These are phyloP conservation scores for Rutstroemia sp. DNA, from an alignment of 2,329 filamentous ascomycete species.

Conservation along the genomic window DNA sequence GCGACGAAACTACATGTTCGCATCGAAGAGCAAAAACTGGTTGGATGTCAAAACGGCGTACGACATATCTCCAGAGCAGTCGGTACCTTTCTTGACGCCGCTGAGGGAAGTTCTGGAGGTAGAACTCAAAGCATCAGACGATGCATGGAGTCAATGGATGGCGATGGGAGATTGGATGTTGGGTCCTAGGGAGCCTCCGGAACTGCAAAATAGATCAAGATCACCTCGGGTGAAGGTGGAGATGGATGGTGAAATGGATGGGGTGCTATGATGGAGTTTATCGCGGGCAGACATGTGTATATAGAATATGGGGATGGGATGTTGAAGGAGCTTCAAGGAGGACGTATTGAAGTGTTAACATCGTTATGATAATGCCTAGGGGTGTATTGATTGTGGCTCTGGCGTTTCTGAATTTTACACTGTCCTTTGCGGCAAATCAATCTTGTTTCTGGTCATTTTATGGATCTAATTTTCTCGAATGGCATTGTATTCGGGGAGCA, in stretches of 20 bases:
- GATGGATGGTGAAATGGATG: constrained; percentile 10
- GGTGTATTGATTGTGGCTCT: constrained; percentile 33
- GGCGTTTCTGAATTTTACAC: constrained; percentile 82
- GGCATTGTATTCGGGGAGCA: no score
- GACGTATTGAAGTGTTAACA: neutral
- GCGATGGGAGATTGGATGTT: constrained; percentile 99
- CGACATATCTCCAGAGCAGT: constrained; percentile 67
- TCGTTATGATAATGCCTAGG: no score
- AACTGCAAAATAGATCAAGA: neutral
- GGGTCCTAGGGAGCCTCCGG: constrained; percentile 45
- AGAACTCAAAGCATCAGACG: constrained; percentile 78
- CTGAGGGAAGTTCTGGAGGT: constrained; percentile 68
- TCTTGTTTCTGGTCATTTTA: no score
- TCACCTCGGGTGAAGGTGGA: constrained; percentile 12
- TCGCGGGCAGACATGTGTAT: neutral
- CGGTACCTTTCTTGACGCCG: constrained; percentile 78
- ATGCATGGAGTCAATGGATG: constrained; percentile 87
- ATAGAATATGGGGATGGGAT: neutral
- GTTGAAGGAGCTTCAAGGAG: neutral
- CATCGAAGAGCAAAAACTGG: constrained; percentile 89
- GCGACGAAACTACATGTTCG: constrained; percentile 88
- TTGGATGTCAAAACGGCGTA: constrained; percentile 82
- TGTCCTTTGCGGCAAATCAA: constrained; percentile 44
- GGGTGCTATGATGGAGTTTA: neutral
- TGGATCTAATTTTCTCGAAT: no score